These are phyloP conservation scores for Neltuma alba DNA, from an alignment of 306 rosid species.

Conservation along the genomic window DNA sequence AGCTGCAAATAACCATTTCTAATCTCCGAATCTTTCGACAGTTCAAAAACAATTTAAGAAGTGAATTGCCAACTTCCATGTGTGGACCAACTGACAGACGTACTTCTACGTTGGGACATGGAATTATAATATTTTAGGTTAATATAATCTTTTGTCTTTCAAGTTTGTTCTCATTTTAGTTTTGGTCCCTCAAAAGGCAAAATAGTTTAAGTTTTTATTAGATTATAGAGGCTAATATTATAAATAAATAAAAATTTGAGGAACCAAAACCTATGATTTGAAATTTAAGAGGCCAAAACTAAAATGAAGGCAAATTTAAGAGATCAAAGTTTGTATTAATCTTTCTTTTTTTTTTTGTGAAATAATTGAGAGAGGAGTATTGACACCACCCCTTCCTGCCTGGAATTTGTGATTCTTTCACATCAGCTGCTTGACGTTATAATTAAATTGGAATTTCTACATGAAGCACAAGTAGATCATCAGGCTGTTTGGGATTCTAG, in stretches of 20 bases:
- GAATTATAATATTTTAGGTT: neutral
- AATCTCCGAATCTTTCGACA: constrained; percentile 3
- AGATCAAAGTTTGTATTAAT: no score
- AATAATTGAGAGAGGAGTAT: neutral
- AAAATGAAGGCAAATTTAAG: no score
- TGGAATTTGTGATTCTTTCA: constrained; percentile 1
- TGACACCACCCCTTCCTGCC: neutral
- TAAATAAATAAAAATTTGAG: no score
- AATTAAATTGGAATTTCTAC: neutral
- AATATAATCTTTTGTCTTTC: no score
- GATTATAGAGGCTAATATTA: no score
- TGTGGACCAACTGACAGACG: neutral
- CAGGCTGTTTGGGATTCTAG: neutral
- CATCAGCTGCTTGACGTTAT: neutral
- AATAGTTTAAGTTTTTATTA: no score
- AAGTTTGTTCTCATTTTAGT: no score
- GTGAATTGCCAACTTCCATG: neutral
- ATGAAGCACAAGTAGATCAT: neutral
- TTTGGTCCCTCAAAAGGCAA: no score
- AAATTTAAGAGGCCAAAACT: no score
- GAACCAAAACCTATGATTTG: no score
- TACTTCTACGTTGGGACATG: no score
- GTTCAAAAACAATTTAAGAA: neutral
- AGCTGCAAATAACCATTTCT: constrained; percentile 22
- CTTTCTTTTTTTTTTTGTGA: neutral